phyloP scores from a whole-genome alignment of 768 basidiomycete species.

The Kwoniella dejecticola region DNA sequence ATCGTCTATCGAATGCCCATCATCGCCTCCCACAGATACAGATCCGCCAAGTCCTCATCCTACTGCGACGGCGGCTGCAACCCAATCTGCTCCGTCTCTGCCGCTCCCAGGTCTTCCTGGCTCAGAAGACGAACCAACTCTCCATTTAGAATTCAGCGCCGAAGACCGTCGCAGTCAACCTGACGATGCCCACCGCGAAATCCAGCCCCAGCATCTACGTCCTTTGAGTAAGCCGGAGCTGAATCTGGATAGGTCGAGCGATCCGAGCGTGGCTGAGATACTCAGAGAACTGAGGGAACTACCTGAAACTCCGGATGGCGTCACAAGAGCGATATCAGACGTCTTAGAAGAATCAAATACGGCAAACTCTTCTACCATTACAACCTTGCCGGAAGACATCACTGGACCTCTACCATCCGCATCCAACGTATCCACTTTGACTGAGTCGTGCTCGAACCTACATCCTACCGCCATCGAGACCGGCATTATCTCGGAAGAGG shows the following conservation, averaged over 20 bases:
- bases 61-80: neutral
- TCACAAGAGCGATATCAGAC: neutral
- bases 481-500: too few relatives aligned
- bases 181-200: too few relatives aligned
- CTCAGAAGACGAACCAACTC: too few relatives aligned
- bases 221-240: conserved; percentile 13
- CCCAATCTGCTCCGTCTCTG: neutral
- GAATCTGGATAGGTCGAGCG: conserved; percentile 37
- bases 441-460: too few relatives aligned
- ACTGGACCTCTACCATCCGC: neutral
- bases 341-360: conserved; percentile 14
- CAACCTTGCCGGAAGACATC: too few relatives aligned
- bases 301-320: conserved; percentile 21
- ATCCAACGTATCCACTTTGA: too few relatives aligned
- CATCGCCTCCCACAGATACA: conserved; percentile 29
- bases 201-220: too few relatives aligned
- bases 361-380: too few relatives aligned
- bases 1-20: neutral
- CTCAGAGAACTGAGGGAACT: conserved; percentile 34
- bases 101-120: too few relatives aligned
- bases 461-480: too few relatives aligned
- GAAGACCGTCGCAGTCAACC: too few relatives aligned
- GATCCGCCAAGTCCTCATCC: conserved; percentile 15
- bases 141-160: too few relatives aligned
- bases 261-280: conserved; percentile 31